Conservation (phyloP, 495 filamentous ascomycete species). For the Tuber calosporum region DNA sequence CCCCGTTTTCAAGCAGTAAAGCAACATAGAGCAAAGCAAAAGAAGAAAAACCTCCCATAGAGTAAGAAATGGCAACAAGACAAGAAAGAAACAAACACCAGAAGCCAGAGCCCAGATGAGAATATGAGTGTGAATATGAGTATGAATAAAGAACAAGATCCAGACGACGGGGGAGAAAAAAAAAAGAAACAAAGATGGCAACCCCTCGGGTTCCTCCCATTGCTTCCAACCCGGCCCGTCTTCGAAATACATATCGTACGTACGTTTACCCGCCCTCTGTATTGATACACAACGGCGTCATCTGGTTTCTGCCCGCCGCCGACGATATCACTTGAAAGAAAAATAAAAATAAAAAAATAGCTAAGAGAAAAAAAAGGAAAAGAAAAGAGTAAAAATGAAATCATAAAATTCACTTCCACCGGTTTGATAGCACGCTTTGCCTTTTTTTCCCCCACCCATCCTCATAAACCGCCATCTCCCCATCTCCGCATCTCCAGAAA, state of each 20-base stretch:
- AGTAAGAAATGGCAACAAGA: slow-evolving; percentile 1
- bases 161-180: background rate
- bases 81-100: background rate
- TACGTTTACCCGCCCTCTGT: background rate
- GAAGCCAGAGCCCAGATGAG: slow-evolving; percentile 1
- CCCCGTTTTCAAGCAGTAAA: background rate
- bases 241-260: background rate
- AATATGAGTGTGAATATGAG: slow-evolving; percentile 12
- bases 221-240: background rate
- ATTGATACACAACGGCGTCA: background rate
- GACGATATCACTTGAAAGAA: background rate
- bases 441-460: background rate
- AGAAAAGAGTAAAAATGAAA: background rate
- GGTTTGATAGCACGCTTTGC: background rate
- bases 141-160: slow-evolving; percentile 1
- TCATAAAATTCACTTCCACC: background rate
- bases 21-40: background rate
- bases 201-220: background rate
- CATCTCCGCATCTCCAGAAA: background rate
- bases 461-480: background rate
- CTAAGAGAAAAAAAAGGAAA: background rate
- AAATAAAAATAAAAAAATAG: background rate
- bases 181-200: background rate
- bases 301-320: background rate
- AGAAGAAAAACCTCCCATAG: slow-evolving; percentile 13